Percentiles rank a stretch among this genome's conserved stretches.
phyloP scores from a whole-genome alignment of 2,329 filamentous ascomycete species.

The Colletotrichum australisinense region DNA sequence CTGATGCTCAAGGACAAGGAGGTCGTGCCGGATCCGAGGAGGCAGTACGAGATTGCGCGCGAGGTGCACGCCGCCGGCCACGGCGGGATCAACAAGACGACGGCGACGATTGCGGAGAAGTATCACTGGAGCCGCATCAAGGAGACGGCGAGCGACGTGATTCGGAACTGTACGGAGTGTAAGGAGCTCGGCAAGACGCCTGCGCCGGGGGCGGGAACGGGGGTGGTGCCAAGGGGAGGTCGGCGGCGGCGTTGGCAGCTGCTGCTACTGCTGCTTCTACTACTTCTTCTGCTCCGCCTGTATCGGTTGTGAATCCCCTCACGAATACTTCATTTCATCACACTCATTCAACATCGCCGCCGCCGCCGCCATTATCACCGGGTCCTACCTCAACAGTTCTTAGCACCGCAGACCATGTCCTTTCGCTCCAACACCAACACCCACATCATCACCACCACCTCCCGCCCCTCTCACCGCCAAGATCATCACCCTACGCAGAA shows the following conservation, averaged over 20 bases:
- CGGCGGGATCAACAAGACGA: constrained; percentile 98
- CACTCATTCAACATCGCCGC: constrained; percentile 5
- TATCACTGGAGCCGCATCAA: constrained; percentile 99
- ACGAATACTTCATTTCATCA: not conserved
- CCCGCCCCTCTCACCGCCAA: constrained; percentile 40
- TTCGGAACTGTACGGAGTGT: constrained; percentile 90
- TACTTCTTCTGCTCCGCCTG: not conserved
- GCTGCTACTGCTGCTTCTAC: not conserved
- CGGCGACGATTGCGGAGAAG: constrained; percentile 89
- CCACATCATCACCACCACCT: constrained; percentile 35
- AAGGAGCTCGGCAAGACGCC: constrained; percentile 78
- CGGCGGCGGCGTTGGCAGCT: constrained; percentile 1
- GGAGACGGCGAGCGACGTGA: constrained; percentile 94
- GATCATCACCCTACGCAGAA: constrained; percentile 56
- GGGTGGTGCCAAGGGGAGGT: constrained; percentile 21
- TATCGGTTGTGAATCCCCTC: constrained; percentile 9
- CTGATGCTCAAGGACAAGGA: constrained; percentile 98
- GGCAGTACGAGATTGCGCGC: constrained; percentile 90
- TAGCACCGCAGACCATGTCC: constrained; percentile 29
- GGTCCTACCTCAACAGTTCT: constrained; percentile 21
- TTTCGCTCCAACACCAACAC: constrained; percentile 32
- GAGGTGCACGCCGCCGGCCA: constrained; percentile 80
- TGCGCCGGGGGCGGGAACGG: constrained; percentile 28
- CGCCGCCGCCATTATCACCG: constrained; percentile 1
- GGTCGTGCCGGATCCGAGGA: constrained; percentile 89